These are phyloP conservation scores for Somion occarium DNA, from an alignment of 1,284 basidiomycete species.

Conservation along the genomic window DNA sequence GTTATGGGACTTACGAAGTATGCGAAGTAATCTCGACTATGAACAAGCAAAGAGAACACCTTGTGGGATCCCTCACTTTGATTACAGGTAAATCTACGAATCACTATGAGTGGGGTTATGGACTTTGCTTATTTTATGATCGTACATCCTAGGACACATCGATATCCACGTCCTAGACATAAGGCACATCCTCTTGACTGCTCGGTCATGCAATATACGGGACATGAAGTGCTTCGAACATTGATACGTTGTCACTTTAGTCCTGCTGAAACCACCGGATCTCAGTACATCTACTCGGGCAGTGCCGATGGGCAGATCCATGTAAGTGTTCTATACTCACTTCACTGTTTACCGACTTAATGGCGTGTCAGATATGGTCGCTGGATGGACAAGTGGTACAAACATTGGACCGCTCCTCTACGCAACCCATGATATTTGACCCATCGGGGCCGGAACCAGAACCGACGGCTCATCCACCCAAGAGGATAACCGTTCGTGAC, in stretches of 20 bases:
- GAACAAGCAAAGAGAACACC: slow-evolving; percentile 42
- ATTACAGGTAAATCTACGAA: slow-evolving; percentile 62
- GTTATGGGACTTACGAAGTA: slow-evolving; percentile 93
- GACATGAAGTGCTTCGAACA: slow-evolving; percentile 89
- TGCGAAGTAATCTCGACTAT: slow-evolving; percentile 75
- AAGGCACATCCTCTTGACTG: slow-evolving; percentile 80
- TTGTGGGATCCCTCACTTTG: slow-evolving; percentile 69
- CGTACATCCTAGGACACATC: slow-evolving; percentile 47
- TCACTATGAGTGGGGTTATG: not conserved
- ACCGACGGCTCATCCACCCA: slow-evolving; percentile 20
- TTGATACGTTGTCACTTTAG: slow-evolving; percentile 96
- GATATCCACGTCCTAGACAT: slow-evolving; percentile 61
- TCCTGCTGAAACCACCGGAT: slow-evolving; percentile 86
- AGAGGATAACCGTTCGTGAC: slow-evolving; percentile 74
- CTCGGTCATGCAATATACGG: slow-evolving; percentile 93
- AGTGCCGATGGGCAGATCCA: slow-evolving; percentile 81
- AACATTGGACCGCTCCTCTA: slow-evolving; percentile 78
- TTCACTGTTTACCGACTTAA: slow-evolving; percentile 6
- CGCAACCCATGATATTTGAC: slow-evolving; percentile 66
- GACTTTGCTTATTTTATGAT: slow-evolving; percentile 4
- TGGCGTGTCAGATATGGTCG: slow-evolving; percentile 77
- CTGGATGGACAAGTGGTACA: slow-evolving; percentile 85
- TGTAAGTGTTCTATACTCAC: slow-evolving; percentile 39
- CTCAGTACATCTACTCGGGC: slow-evolving; percentile 93
- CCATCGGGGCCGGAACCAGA: slow-evolving; percentile 54